A percentile compares a stretch with the other conserved stretches of the same genome.
These are phyloP conservation scores for Pittosporum tobira DNA, from an alignment of 129 eudicot genomes.

Conservation along the genomic window DNA sequence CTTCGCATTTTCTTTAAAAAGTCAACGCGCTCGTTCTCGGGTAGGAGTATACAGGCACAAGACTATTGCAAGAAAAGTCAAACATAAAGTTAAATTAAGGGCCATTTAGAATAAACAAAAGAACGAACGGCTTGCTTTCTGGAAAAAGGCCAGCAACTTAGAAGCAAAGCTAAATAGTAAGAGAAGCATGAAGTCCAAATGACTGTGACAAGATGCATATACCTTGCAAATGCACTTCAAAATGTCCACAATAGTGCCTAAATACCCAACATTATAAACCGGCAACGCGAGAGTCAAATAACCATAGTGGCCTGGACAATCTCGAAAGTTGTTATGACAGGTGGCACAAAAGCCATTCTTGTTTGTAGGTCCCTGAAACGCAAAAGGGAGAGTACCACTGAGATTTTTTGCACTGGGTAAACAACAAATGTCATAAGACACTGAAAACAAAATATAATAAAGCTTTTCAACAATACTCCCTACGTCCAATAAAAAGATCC, in stretches of 20 bases:
- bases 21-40: constrained; percentile 48
- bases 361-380: constrained; percentile 81
- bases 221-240: constrained; percentile 99
- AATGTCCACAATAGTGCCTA: constrained; percentile 70
- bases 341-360: constrained; percentile 58
- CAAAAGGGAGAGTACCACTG: neutral
- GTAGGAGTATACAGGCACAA: constrained; percentile 65
- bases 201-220: too few species aligned
- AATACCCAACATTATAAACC: constrained; percentile 76
- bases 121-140: too few species aligned
- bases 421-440: neutral
- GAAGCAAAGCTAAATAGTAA: too few species aligned
- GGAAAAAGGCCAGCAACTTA: too few species aligned
- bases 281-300: constrained; percentile 63
- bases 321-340: constrained; percentile 44
- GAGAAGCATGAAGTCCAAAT: too few species aligned
- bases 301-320: constrained; percentile 93
- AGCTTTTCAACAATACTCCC: neutral
- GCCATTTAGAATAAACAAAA: too few species aligned
- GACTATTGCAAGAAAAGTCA: constrained; percentile 26
- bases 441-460: neutral
- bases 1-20: constrained; percentile 66
- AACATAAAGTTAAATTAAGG: neutral
- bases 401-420: too few species aligned
- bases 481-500: neutral